phyloP scores from a whole-genome alignment of 441 rosid species.

The Omphalea diandra region DNA sequence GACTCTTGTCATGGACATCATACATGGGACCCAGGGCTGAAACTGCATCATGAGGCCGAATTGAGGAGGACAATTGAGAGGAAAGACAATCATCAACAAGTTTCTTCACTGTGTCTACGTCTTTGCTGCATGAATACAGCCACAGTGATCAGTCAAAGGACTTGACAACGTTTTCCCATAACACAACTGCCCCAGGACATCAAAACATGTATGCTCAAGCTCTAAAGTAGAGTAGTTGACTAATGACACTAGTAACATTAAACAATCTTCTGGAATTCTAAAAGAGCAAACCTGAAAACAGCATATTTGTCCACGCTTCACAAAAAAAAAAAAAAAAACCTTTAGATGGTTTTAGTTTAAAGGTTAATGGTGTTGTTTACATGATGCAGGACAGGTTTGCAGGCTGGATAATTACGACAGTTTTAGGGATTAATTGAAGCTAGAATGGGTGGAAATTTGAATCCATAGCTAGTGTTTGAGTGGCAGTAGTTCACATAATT shows the following conservation, averaged over 20 bases:
- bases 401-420: too few species aligned
- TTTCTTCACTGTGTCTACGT: constrained; percentile 87
- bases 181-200: background rate
- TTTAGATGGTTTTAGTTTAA: background rate
- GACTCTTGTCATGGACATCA: constrained; percentile 91
- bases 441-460: too few species aligned
- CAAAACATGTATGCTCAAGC: background rate
- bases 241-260: background rate
- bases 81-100: constrained; percentile 95
- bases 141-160: constrained; percentile 23
- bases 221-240: background rate
- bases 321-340: too few species aligned
- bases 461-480: too few species aligned
- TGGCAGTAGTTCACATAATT: background rate
- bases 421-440: too few species aligned
- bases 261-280: background rate
- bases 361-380: too few species aligned
- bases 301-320: background rate
- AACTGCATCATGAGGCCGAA: constrained; percentile 99
- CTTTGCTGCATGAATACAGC: constrained; percentile 73
- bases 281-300: background rate
- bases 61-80: constrained; percentile 73
- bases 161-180: constrained; percentile 3
- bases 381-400: too few species aligned
- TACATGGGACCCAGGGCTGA: constrained; percentile 99